Percentiles rank a stretch among this genome's conserved stretches.
These are phyloP conservation scores for Cercospora beticola DNA, from an alignment of 2,329 filamentous ascomycete genomes.

Conservation along the genomic window DNA sequence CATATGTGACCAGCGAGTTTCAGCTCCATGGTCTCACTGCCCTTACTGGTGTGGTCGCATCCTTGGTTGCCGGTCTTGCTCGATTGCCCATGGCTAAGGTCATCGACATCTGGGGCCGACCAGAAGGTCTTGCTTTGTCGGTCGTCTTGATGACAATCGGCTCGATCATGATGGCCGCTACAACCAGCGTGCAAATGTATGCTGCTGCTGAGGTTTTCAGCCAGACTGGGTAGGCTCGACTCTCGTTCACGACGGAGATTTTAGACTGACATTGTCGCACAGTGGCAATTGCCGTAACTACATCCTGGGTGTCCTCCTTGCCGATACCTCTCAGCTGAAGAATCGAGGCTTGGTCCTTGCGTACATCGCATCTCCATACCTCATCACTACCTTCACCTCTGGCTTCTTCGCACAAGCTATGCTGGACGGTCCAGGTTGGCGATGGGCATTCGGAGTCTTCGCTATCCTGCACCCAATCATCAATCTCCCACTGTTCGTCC, in stretches of 20 bases:
- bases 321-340: constrained; percentile 34
- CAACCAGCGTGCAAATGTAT: constrained; percentile 31
- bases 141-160: constrained; percentile 29
- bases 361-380: constrained; percentile 34
- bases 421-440: constrained; percentile 29
- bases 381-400: constrained; percentile 33
- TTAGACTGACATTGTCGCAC: neutral
- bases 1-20: constrained; percentile 45
- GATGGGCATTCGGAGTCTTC: constrained; percentile 37
- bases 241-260: neutral
- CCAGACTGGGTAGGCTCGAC: constrained; percentile 18
- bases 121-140: constrained; percentile 42
- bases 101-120: constrained; percentile 45
- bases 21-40: constrained; percentile 38
- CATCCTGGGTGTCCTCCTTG: constrained; percentile 34
- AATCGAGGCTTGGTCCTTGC: constrained; percentile 34
- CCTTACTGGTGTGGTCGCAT: constrained; percentile 39
- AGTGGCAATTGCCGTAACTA: constrained; percentile 32
- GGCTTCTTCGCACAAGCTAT: constrained; percentile 31
- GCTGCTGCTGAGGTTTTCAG: constrained; percentile 36
- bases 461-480: constrained; percentile 34
- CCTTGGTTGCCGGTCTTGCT: constrained; percentile 39
- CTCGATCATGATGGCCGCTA: constrained; percentile 34
- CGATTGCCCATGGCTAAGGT: constrained; percentile 43
- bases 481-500: constrained; percentile 25